Conservation (phyloP, 2,329 filamentous ascomycete species). For the Zalaria sp. region DNA sequence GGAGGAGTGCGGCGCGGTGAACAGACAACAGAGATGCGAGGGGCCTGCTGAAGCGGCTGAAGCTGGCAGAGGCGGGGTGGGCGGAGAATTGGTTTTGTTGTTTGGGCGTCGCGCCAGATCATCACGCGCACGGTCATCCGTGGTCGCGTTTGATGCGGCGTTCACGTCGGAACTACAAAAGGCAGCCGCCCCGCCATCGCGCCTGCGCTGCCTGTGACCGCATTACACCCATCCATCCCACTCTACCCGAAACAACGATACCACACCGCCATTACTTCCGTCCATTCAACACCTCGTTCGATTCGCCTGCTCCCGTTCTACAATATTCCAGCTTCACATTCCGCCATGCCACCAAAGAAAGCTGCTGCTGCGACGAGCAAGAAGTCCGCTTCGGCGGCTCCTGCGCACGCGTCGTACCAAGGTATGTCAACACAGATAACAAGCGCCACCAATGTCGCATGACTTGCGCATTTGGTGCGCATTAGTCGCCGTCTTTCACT, state of each 20-base stretch:
- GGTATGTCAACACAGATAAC: slow-evolving; percentile 33
- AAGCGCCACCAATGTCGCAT: slow-evolving; percentile 25
- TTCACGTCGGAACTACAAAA: too few species aligned
- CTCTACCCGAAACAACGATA: not conserved
- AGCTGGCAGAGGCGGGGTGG: too few species aligned
- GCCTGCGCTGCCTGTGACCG: too few species aligned
- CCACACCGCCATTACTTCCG: slow-evolving; percentile 3
- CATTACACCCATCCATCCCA: slow-evolving; percentile 1
- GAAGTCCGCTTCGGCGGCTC: slow-evolving; percentile 39
- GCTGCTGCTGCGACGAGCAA: slow-evolving; percentile 37
- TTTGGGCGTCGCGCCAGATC: too few species aligned
- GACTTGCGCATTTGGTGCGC: slow-evolving; percentile 15
- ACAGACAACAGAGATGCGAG: too few species aligned
- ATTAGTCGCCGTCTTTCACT: slow-evolving; percentile 38
- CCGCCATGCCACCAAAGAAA: slow-evolving; percentile 54
- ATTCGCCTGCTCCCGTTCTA: slow-evolving; percentile 17
- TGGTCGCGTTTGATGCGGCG: too few species aligned
- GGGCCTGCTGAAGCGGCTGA: too few species aligned
- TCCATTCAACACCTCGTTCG: slow-evolving; percentile 16
- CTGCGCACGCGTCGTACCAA: slow-evolving; percentile 51
- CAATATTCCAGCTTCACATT: slow-evolving; percentile 11
- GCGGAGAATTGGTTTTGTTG: too few species aligned
- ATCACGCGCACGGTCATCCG: too few species aligned
- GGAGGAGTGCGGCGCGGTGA: too few species aligned
- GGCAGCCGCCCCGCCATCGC: too few species aligned